Evolutionary conservation across 495 filamentous ascomycete species (phyloP).

Genomic region (Paragyromitra xinjiangensis): DNA sequence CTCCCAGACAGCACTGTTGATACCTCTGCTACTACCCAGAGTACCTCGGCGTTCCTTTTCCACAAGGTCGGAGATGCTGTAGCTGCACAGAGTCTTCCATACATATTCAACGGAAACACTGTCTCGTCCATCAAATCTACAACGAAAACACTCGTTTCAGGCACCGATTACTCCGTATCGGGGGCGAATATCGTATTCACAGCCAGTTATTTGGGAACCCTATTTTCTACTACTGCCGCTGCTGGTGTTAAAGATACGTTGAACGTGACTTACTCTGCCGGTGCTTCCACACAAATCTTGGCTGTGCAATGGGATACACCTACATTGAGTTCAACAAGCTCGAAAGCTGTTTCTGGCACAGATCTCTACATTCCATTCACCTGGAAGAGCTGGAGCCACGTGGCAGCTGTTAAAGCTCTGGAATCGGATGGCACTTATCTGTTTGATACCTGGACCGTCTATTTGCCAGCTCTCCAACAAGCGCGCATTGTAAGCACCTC

Average conservation of each 20-base stretch:
- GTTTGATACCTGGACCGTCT: slow-evolving; percentile 67
- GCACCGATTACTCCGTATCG: slow-evolving; percentile 62
- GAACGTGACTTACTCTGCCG: slow-evolving; percentile 64
- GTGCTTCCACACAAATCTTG: slow-evolving; percentile 61
- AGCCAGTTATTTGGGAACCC: slow-evolving; percentile 61
- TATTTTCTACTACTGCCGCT: slow-evolving; percentile 59
- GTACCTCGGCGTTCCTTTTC: slow-evolving; percentile 66
- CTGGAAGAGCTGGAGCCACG: slow-evolving; percentile 63
- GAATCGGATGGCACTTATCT: slow-evolving; percentile 63
- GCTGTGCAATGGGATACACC: slow-evolving; percentile 66
- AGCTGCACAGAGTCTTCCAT: slow-evolving; percentile 61
- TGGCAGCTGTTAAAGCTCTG: slow-evolving; percentile 67
- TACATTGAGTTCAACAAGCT: slow-evolving; percentile 59
- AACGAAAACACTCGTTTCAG: slow-evolving; percentile 55
- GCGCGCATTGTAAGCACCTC: slow-evolving; percentile 60
- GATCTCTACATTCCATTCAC: slow-evolving; percentile 65
- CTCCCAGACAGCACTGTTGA: slow-evolving; percentile 67
- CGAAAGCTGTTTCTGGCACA: slow-evolving; percentile 55
- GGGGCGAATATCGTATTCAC: slow-evolving; percentile 63
- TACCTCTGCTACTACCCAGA: slow-evolving; percentile 61
- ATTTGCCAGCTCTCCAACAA: slow-evolving; percentile 65
- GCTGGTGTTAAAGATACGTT: slow-evolving; percentile 64
- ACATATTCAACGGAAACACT: slow-evolving; percentile 66
- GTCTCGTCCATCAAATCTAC: slow-evolving; percentile 62
- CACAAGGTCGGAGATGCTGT: slow-evolving; percentile 64